Evolutionary conservation across 495 filamentous ascomycete species (phyloP).

Genomic region (Cercophora scortea): DNA sequence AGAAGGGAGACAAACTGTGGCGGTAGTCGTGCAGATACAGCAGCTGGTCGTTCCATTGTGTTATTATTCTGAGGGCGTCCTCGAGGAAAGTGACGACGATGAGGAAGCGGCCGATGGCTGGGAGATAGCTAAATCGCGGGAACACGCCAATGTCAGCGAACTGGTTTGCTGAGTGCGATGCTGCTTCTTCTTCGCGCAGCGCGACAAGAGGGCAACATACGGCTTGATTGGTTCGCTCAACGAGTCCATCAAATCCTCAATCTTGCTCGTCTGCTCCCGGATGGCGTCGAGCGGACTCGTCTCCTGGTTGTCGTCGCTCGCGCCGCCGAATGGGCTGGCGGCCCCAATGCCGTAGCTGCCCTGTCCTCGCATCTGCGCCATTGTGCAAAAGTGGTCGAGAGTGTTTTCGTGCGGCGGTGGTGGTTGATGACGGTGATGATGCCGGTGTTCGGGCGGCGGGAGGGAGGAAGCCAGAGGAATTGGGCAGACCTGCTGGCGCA

Average conservation of each 20-base stretch:
- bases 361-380: constrained; percentile 95
- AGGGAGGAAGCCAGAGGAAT: background rate
- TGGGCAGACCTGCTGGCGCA: constrained; percentile 20
- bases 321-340: constrained; percentile 60
- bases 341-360: constrained; percentile 89
- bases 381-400: constrained; percentile 25
- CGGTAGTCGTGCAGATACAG: constrained; percentile 88
- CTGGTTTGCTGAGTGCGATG: background rate
- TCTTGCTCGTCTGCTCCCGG: constrained; percentile 92
- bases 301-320: constrained; percentile 45
- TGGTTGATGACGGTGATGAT: background rate
- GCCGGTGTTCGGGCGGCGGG: background rate
- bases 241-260: constrained; percentile 90
- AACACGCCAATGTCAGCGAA: background rate
- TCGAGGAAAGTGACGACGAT: constrained; percentile 99
- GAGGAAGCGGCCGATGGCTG: constrained; percentile 90
- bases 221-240: constrained; percentile 88
- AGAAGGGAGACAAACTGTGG: constrained; percentile 54
- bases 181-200: background rate
- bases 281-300: constrained; percentile 87
- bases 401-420: background rate
- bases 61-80: constrained; percentile 90
- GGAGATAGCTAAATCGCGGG: constrained; percentile 61
- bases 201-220: constrained; percentile 49
- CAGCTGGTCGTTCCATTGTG: constrained; percentile 96